A percentile compares a stretch with the other conserved stretches of the same genome.
Conservation (phyloP, 176 grass and related monocot genomes). For the Rhynchospora tenuis region DNA sequence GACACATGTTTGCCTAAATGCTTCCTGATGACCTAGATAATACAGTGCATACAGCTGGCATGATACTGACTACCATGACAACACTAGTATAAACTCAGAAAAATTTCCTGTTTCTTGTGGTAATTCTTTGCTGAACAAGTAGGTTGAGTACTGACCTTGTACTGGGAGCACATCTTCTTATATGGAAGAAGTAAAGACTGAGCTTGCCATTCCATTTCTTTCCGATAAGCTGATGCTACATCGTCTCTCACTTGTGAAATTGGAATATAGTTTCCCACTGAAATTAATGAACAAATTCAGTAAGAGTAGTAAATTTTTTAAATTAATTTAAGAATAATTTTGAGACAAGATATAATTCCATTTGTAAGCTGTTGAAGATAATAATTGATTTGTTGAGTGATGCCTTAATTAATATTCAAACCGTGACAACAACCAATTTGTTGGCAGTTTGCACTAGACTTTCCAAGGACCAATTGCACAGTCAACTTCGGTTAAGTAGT, state of each 20-base stretch:
- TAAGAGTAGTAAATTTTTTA: neutral
- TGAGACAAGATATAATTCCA: neutral
- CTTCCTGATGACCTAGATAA: neutral
- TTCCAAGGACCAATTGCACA: neutral
- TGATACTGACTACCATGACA: neutral
- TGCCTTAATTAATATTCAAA: constrained; percentile 4
- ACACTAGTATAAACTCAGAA: neutral
- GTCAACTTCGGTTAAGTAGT: neutral
- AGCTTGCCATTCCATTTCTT: constrained; percentile 71
- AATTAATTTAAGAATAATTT: neutral
- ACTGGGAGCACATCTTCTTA: constrained; percentile 64
- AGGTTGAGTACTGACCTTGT: constrained; percentile 29
- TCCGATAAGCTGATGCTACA: constrained; percentile 52
- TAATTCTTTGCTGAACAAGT: neutral
- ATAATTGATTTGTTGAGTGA: neutral
- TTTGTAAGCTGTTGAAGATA: constrained; percentile 7
- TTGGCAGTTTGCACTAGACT: neutral
- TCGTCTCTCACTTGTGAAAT: constrained; percentile 71
- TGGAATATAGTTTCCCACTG: constrained; percentile 85
- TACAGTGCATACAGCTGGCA: neutral
- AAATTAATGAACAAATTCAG: neutral
- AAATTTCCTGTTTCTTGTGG: neutral
- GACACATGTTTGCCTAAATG: neutral
- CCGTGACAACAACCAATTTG: constrained; percentile 6
- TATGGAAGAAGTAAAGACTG: constrained; percentile 45